phyloP scores from a whole-genome alignment of 192 early-diverging fungal species.

The Spinellus fusiger region DNA sequence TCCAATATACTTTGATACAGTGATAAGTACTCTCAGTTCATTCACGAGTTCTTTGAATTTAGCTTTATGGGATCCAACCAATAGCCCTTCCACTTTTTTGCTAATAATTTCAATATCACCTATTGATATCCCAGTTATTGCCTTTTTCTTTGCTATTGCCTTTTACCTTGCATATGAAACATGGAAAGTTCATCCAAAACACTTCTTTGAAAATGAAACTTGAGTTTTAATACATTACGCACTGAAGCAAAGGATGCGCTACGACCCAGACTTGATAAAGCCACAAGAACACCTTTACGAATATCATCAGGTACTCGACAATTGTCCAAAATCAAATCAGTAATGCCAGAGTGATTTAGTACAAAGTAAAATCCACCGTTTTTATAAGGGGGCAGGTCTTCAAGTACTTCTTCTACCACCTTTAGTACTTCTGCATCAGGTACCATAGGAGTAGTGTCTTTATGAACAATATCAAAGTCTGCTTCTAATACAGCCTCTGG shows the following conservation, averaged over 20 bases:
- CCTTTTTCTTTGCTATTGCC: not conserved
- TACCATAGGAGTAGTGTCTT: slow-evolving; percentile 52
- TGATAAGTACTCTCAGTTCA: slow-evolving; percentile 33
- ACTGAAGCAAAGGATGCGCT: slow-evolving; percentile 27
- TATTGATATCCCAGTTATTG: not conserved
- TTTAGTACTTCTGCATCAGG: slow-evolving; percentile 89
- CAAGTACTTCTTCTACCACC: slow-evolving; percentile 66
- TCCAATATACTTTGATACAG: slow-evolving; percentile 39
- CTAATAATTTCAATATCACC: slow-evolving; percentile 44
- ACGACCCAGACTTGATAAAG: slow-evolving; percentile 57
- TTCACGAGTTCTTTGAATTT: slow-evolving; percentile 34
- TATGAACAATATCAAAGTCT: slow-evolving; percentile 88
- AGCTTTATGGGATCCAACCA: slow-evolving; percentile 33
- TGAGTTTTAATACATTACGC: slow-evolving; percentile 54
- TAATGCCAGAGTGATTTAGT: slow-evolving; percentile 69
- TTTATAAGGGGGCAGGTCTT: slow-evolving; percentile 63
- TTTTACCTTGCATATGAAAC: slow-evolving; percentile 56
- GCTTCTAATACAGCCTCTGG: slow-evolving; percentile 72
- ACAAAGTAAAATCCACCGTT: slow-evolving; percentile 53
- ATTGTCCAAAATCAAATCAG: slow-evolving; percentile 69
- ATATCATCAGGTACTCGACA: slow-evolving; percentile 59
- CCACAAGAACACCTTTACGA: slow-evolving; percentile 46
- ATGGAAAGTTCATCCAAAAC: slow-evolving; percentile 57
- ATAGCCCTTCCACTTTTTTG: slow-evolving; percentile 38
- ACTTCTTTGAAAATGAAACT: slow-evolving; percentile 50